Conservation (phyloP, 768 basidiomycete species). For the Collybia mongolica region DNA sequence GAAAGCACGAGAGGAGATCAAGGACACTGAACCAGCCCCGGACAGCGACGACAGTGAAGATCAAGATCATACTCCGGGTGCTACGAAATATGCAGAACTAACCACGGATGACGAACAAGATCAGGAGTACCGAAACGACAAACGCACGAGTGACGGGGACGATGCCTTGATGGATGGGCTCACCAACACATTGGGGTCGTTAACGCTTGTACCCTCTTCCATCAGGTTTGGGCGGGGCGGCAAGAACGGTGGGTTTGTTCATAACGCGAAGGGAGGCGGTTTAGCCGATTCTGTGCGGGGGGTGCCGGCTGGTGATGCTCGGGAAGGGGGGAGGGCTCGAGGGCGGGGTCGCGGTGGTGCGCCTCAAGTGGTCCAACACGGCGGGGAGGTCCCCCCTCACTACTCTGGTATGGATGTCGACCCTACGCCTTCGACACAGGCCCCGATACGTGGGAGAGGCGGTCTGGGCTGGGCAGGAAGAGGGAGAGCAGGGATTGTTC, state of each 20-base stretch:
- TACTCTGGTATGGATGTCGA: constrained; percentile 15
- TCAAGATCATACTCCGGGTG: constrained; percentile 25
- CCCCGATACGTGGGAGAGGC: neutral
- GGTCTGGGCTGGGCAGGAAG: constrained; percentile 12
- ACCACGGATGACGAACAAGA: constrained; percentile 10
- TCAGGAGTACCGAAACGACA: constrained; percentile 4
- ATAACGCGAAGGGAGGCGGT: constrained; percentile 20
- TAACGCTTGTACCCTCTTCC: constrained; percentile 63
- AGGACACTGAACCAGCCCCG: constrained; percentile 1
- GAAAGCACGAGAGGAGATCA: constrained; percentile 42
- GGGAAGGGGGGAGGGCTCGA: constrained; percentile 21
- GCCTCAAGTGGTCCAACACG: constrained; percentile 5
- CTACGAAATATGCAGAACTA: constrained; percentile 1
- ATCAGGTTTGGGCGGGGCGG: constrained; percentile 77
- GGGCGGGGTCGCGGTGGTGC: constrained; percentile 6
- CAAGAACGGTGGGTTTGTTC: constrained; percentile 49
- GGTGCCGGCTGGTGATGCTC: constrained; percentile 3
- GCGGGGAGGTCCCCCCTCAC: neutral
- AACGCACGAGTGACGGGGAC: constrained; percentile 1
- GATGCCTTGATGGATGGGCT: constrained; percentile 45
- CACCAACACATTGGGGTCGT: constrained; percentile 39
- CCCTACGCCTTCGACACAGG: constrained; percentile 5
- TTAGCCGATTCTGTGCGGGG: neutral
- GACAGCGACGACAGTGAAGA: constrained; percentile 13
- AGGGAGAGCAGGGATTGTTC: constrained; percentile 14